Base-by-base conservation (phyloP, 1,284 basidiomycete species). In the Trametes versicolor region DNA sequence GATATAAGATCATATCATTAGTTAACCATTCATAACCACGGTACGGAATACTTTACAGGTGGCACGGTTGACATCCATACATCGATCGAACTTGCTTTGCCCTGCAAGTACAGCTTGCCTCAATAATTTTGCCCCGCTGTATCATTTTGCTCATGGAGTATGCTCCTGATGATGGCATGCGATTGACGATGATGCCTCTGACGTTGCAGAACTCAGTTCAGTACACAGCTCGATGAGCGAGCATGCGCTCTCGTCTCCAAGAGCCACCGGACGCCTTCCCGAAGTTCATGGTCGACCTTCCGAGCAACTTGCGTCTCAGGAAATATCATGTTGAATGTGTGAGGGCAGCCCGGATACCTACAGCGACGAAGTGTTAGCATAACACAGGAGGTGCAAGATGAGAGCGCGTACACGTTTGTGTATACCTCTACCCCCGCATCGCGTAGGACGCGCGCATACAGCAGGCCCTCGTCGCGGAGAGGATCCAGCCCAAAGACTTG, bases 391-490 rank as follows among this genome's bases (percentile, higher is more conserved):
- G n/a, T n/a, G n/a, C n/a, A n/a, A n/a, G n/a, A n/a, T n/a, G 19
- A 8, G 5, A 48, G 53, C 7, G 52, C 29, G n/a, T 41, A 39
- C 51, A 62, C 71, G 37, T 50, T 41, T 15, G 39, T 25, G 17
- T 41, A 50, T 15, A 39, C 49, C 27, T 54, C 36, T 6, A 63
- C 55, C 21, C 32, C 62, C 3, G 50, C 47, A 4, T 52, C 70
- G 21, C 63, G 43, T 32, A 53, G 12, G 32, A 29, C 32, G n/a
- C 62, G 62, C 10, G 56, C 68, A 54, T 74, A 75, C n/a, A 72
- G 54, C 23, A 75, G 58, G 0, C 65, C 66, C 19, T 73, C 74
- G 45, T 73, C 73, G 13, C 71, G 70, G 43, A 75, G 62, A 21
- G 67, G 65, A 51, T 74, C 71, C 23, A 70, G 52, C 2, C 71